Conservation (phyloP, 192 early-diverging fungal genomes). For the Spinellus fusiger region DNA sequence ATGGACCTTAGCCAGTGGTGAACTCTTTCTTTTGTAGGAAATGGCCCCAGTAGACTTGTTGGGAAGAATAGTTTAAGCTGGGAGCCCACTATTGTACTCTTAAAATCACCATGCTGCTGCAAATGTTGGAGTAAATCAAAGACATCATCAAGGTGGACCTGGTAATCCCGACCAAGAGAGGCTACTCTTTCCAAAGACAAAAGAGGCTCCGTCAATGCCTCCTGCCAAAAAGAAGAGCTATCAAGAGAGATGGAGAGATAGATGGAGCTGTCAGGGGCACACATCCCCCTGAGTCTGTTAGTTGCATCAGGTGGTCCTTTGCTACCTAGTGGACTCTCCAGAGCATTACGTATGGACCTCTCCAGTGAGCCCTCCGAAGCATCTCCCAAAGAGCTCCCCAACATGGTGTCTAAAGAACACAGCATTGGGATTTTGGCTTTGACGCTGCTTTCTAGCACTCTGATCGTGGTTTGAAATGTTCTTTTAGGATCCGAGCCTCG, state of each 20-base stretch:
- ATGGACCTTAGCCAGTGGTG: slow-evolving; percentile 7
- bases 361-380: too few species aligned
- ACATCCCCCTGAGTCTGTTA: slow-evolving; percentile 2
- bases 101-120: neutral
- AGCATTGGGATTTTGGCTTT: too few species aligned
- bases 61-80: neutral
- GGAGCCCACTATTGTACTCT: neutral
- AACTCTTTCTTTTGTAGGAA: neutral
- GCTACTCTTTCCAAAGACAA: neutral
- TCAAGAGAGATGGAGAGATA: slow-evolving; percentile 10
- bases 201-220: neutral
- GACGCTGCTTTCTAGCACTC: too few species aligned
- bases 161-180: neutral
- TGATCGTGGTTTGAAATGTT: too few species aligned
- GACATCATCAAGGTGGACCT: slow-evolving; percentile 8
- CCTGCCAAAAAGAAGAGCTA: too few species aligned
- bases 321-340: too few species aligned
- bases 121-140: neutral
- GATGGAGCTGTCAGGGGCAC: neutral
- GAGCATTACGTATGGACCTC: too few species aligned
- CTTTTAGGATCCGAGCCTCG: too few species aligned
- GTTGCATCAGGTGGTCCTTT: neutral
- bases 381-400: too few species aligned
- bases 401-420: too few species aligned
- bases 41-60: neutral